A percentile compares a stretch with the other conserved stretches of the same genome.
Evolutionary conservation across 129 eudicot genomes (phyloP).

Genomic region (Lactuca sativa): DNA sequence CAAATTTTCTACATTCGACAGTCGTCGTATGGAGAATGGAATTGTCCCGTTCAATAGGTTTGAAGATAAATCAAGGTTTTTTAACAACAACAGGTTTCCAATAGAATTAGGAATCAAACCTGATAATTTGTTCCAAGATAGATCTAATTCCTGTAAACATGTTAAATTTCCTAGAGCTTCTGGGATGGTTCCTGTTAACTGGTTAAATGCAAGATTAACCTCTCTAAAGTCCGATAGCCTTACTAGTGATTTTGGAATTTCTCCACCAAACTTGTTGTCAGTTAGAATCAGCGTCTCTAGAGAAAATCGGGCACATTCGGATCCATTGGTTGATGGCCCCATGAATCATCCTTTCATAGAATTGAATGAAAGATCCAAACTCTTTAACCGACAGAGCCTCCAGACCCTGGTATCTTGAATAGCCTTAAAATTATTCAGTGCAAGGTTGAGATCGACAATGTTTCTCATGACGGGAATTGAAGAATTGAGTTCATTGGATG

Average conservation of each 20-base stretch:
- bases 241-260: constrained; percentile 21
- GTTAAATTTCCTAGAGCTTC: constrained; percentile 24
- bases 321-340: not conserved
- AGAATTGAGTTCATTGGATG: constrained; percentile 18
- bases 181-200: constrained; percentile 28
- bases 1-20: constrained; percentile 6
- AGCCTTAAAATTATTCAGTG: too few species aligned
- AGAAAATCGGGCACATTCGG: constrained; percentile 15
- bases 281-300: constrained; percentile 22
- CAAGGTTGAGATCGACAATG: not conserved
- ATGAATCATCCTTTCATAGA: constrained; percentile 20
- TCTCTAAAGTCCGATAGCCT: constrained; percentile 21
- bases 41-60: too few species aligned
- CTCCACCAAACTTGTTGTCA: constrained; percentile 12
- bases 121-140: constrained; percentile 30
- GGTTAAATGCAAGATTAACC: constrained; percentile 18
- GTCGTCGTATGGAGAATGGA: not conserved
- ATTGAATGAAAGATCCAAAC: constrained; percentile 16
- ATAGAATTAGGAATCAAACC: constrained; percentile 29
- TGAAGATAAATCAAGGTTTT: too few species aligned
- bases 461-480: constrained; percentile 21
- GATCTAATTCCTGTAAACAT: constrained; percentile 14
- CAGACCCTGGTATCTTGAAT: constrained; percentile 21
- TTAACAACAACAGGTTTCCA: too few species aligned
- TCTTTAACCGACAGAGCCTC: constrained; percentile 14